phyloP scores from a whole-genome alignment of 139 green algal genomes.

The Gonium pectorale region DNA sequence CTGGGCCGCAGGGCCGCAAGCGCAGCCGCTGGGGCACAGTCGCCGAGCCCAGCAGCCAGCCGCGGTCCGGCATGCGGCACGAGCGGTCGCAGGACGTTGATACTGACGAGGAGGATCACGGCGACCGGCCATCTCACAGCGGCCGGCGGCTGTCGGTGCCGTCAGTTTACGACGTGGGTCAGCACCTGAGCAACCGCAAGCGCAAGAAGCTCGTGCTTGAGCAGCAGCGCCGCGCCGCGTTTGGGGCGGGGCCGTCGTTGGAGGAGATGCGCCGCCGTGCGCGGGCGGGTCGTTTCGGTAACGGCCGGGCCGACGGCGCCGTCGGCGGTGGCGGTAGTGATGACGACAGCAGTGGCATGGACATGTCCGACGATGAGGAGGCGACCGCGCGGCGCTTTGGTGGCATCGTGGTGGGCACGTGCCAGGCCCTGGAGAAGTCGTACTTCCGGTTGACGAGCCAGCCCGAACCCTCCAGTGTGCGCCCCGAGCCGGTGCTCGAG shows the following conservation, averaged over 20 bases:
- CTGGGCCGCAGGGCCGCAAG: conserved; percentile 28
- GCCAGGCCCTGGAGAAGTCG: conserved; percentile 81
- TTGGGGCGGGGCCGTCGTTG: background rate
- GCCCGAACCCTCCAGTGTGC: conserved; percentile 72
- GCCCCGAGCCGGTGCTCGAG: conserved; percentile 76
- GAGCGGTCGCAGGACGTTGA: conserved; percentile 9
- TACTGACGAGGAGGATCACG: conserved; percentile 21
- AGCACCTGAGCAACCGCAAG: conserved; percentile 41
- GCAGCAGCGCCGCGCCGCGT: conserved; percentile 1
- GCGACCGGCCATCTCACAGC: too few relatives aligned
- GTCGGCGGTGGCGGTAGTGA: background rate
- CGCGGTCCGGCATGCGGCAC: background rate
- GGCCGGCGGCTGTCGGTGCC: too few relatives aligned
- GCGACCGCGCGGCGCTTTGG: background rate
- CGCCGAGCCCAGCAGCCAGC: background rate
- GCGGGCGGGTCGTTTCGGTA: conserved; percentile 67
- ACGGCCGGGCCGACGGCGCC: conserved; percentile 47
- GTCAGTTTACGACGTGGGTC: too few relatives aligned
- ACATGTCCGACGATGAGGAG: conserved; percentile 40
- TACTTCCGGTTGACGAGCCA: conserved; percentile 86
- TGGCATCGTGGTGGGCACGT: conserved; percentile 42
- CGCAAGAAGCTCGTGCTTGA: conserved; percentile 45
- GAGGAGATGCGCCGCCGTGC: conserved; percentile 53
- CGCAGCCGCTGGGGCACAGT: conserved; percentile 42
- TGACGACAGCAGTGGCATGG: conserved; percentile 39